phyloP scores from a whole-genome alignment of 768 basidiomycete genomes.

The Suillus weaverae region DNA sequence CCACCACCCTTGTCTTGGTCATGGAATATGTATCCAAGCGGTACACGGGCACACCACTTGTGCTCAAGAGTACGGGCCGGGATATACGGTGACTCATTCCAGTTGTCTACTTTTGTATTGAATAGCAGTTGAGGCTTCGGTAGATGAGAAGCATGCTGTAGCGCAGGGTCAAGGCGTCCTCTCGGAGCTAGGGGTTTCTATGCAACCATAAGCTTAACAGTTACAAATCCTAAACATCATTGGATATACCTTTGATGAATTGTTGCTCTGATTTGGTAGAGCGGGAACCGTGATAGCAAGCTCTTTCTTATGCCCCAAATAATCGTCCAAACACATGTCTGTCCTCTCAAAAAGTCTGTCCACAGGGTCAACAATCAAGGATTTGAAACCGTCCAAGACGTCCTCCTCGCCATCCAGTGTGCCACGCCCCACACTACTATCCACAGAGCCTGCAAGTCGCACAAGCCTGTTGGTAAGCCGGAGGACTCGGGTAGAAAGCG shows the following conservation, averaged over 20 bases:
- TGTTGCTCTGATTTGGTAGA: slow-evolving; percentile 18
- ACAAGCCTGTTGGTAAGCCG: slow-evolving; percentile 66
- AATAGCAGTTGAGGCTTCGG: slow-evolving; percentile 84
- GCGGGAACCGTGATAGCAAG: slow-evolving; percentile 63
- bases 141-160: slow-evolving; percentile 75
- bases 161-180: slow-evolving; percentile 54
- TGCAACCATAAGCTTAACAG: neutral
- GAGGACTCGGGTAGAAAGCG: slow-evolving; percentile 64
- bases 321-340: slow-evolving; percentile 81
- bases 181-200: slow-evolving; percentile 36
- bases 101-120: slow-evolving; percentile 58
- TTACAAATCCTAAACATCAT: slow-evolving; percentile 1
- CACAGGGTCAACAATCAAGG: slow-evolving; percentile 76
- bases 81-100: slow-evolving; percentile 56
- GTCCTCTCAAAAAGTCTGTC: slow-evolving; percentile 85
- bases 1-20: slow-evolving; percentile 29
- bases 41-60: slow-evolving; percentile 84
- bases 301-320: slow-evolving; percentile 66
- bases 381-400: slow-evolving; percentile 79
- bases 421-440: slow-evolving; percentile 34
- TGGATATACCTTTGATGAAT: slow-evolving; percentile 33
- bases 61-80: slow-evolving; percentile 56
- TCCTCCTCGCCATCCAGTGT: slow-evolving; percentile 71
- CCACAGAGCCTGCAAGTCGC: slow-evolving; percentile 46
- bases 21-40: slow-evolving; percentile 63